Percentiles rank a stretch among this genome's conserved stretches.
Conservation (phyloP, 1,284 basidiomycete genomes). For the Paramarasmius palmivorus region DNA sequence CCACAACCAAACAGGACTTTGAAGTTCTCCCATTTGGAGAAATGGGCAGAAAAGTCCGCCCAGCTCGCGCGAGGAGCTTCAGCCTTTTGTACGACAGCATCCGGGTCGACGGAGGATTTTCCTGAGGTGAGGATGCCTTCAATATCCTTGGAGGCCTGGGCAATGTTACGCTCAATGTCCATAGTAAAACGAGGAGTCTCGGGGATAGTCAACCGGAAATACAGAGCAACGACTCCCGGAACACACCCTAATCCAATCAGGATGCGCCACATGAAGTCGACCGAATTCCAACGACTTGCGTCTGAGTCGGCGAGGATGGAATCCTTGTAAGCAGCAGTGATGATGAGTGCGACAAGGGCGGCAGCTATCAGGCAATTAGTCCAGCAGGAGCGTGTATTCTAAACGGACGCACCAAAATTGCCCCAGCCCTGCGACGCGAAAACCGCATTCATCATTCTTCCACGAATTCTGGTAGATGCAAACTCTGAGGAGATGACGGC, state of each 20-base stretch:
- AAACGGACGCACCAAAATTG: constrained; percentile 50
- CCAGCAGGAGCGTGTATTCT: constrained; percentile 16
- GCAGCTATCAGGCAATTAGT: constrained; percentile 40
- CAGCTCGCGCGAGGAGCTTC: constrained; percentile 65
- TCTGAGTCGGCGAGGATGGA: constrained; percentile 52
- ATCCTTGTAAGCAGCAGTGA: constrained; percentile 70
- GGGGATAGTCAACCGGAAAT: constrained; percentile 78
- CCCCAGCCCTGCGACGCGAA: constrained; percentile 75
- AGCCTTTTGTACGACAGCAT: constrained; percentile 56
- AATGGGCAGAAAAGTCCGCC: constrained; percentile 65
- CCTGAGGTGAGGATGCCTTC: constrained; percentile 49
- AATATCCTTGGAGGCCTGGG: constrained; percentile 51
- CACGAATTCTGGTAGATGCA: constrained; percentile 70
- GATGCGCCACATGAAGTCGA: constrained; percentile 70
- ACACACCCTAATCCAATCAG: constrained; percentile 73
- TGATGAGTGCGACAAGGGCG: constrained; percentile 68
- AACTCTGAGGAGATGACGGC: constrained; percentile 78
- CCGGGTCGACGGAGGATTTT: constrained; percentile 52
- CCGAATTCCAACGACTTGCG: constrained; percentile 37
- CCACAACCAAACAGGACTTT: constrained; percentile 66
- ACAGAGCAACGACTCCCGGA: constrained; percentile 67
- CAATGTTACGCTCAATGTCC: constrained; percentile 85
- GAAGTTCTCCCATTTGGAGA: constrained; percentile 62
- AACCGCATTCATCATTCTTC: constrained; percentile 72
- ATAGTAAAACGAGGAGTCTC: constrained; percentile 88